Conservation (phyloP, 257 asterid species). For the Salvia splendens region DNA sequence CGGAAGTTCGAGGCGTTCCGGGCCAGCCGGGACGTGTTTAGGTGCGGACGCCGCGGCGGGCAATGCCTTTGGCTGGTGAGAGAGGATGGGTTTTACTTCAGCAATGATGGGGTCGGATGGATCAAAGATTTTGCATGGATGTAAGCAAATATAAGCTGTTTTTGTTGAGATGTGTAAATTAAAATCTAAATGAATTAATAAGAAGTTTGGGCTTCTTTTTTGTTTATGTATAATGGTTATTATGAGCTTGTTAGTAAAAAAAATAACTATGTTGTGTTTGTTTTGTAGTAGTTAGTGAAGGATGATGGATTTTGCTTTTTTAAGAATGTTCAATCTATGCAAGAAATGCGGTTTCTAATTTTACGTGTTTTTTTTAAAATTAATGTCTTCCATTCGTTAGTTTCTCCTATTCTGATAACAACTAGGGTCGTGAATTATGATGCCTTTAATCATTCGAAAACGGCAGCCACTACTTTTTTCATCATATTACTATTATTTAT, state of each 20-base stretch:
- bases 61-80: slow-evolving; percentile 54
- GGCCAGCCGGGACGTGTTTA: slow-evolving; percentile 33
- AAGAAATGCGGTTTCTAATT: too few species aligned
- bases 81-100: slow-evolving; percentile 55
- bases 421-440: too few species aligned
- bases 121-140: slow-evolving; percentile 40
- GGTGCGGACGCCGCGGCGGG: slow-evolving; percentile 35
- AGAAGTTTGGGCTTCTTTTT: not conserved
- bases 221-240: not conserved
- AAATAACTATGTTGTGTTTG: not conserved
- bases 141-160: not conserved
- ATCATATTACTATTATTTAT: not conserved
- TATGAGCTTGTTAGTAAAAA: too few species aligned
- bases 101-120: slow-evolving; percentile 46
- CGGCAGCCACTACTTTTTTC: slow-evolving; percentile 2
- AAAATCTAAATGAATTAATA: not conserved
- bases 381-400: too few species aligned
- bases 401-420: not conserved
- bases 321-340: too few species aligned
- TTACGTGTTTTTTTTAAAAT: too few species aligned
- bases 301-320: not conserved
- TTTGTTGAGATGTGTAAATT: not conserved
- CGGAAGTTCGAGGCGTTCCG: slow-evolving; percentile 44
- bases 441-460: not conserved
- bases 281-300: not conserved